A percentile compares a stretch with the other conserved stretches of the same genome.
Conservation (phyloP, 2,329 filamentous ascomycete species). For the Pseudogymnoascus sp. region DNA sequence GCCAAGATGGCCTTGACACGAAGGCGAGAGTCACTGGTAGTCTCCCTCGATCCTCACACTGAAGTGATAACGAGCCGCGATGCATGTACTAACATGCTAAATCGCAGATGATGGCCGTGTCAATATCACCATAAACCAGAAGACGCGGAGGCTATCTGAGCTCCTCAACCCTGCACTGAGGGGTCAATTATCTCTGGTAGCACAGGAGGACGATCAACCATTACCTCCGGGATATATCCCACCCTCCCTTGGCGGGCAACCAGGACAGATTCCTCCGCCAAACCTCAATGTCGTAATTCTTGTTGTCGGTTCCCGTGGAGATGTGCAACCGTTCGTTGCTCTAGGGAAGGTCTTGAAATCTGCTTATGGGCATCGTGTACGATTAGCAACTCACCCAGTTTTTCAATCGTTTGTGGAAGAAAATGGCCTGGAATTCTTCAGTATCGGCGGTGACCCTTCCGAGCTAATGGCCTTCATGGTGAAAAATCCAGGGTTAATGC, state of each 20-base stretch:
- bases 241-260: slow-evolving; percentile 58
- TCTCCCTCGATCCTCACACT: not conserved
- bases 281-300: slow-evolving; percentile 64
- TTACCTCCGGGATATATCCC: slow-evolving; percentile 64
- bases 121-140: slow-evolving; percentile 71
- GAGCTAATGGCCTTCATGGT: slow-evolving; percentile 83
- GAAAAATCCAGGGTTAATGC: slow-evolving; percentile 79
- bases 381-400: slow-evolving; percentile 62
- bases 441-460: slow-evolving; percentile 66
- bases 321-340: slow-evolving; percentile 69
- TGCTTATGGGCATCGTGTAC: slow-evolving; percentile 60
- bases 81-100: not conserved
- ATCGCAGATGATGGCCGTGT: slow-evolving; percentile 62
- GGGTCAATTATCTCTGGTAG: slow-evolving; percentile 37
- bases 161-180: slow-evolving; percentile 58
- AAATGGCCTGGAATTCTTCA: slow-evolving; percentile 66
- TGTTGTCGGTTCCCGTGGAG: slow-evolving; percentile 65
- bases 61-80: slow-evolving; percentile 6
- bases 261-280: slow-evolving; percentile 49
- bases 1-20: slow-evolving; percentile 54
- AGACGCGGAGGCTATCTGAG: slow-evolving; percentile 54
- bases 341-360: slow-evolving; percentile 56
- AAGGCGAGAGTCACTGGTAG: slow-evolving; percentile 49
- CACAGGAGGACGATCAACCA: slow-evolving; percentile 38
- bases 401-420: slow-evolving; percentile 63